Percentiles rank a stretch among this genome's conserved stretches.
phyloP scores from a whole-genome alignment of 345 rosid species.

The Syzygium grande region DNA sequence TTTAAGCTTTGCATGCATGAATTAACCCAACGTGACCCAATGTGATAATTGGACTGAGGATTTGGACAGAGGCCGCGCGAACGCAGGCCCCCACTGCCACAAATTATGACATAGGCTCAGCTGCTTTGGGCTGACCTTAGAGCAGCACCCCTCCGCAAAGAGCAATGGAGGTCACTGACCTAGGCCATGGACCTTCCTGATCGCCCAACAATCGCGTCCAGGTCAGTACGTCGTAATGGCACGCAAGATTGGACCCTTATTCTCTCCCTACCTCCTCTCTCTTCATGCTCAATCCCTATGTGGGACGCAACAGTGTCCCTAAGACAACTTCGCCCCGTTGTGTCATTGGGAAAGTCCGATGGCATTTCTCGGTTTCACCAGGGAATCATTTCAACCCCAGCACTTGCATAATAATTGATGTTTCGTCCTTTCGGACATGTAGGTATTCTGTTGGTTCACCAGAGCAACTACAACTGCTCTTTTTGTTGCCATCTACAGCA shows the following conservation, averaged over 20 bases:
- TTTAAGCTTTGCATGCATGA: background rate
- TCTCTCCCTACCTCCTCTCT: background rate
- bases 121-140: background rate
- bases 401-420: background rate
- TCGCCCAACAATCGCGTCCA: background rate
- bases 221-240: accelerated
- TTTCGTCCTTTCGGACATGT: background rate
- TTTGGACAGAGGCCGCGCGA: background rate
- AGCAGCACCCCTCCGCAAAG: background rate
- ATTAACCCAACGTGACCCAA: background rate
- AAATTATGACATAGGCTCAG: background rate
- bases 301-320: background rate
- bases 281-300: background rate
- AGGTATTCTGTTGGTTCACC: background rate
- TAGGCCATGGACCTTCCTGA: background rate
- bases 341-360: background rate
- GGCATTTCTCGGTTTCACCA: background rate
- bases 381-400: background rate
- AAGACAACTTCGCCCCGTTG: background rate
- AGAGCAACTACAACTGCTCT: background rate
- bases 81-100: background rate
- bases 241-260: background rate
- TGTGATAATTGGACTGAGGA: background rate
- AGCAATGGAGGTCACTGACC: background rate
- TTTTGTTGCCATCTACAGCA: background rate